A percentile compares a stretch with the other conserved stretches of the same genome.
phyloP scores from a whole-genome alignment of 345 rosid genomes.

The Aethionema arabicum region DNA sequence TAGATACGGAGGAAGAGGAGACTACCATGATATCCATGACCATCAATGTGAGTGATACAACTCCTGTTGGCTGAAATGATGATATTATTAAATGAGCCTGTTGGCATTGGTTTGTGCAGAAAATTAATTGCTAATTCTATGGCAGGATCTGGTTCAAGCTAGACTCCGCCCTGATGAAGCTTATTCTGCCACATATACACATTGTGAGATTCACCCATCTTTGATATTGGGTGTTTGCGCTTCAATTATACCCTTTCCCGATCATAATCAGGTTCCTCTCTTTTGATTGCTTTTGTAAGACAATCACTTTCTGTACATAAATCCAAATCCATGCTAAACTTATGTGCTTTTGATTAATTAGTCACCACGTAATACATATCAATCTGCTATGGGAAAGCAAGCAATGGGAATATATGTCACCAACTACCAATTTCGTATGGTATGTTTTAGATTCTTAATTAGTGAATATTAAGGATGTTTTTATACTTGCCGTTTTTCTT shows the following conservation, averaged over 20 bases:
- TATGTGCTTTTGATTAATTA: slow-evolving; percentile 33
- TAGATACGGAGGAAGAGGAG: slow-evolving; percentile 98
- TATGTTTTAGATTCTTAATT: slow-evolving; percentile 34
- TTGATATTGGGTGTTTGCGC: slow-evolving; percentile 96
- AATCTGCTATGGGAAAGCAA: slow-evolving; percentile 99
- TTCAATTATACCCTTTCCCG: slow-evolving; percentile 98
- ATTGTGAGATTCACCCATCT: slow-evolving; percentile 98
- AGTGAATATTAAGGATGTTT: background rate
- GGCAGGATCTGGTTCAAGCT: slow-evolving; percentile 91
- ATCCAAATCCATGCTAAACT: slow-evolving; percentile 19
- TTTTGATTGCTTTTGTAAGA: slow-evolving; percentile 15
- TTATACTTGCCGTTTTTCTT: background rate
- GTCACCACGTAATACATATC: slow-evolving; percentile 99
- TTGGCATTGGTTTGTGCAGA: slow-evolving; percentile 2
- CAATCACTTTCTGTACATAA: background rate
- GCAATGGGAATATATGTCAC: slow-evolving; percentile 99
- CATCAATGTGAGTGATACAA: slow-evolving; percentile 65
- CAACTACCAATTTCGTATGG: slow-evolving; percentile 97
- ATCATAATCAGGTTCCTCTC: slow-evolving; percentile 87
- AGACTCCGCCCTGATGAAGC: slow-evolving; percentile 75
- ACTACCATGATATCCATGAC: slow-evolving; percentile 99
- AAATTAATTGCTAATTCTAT: slow-evolving; percentile 23
- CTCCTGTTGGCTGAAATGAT: background rate
- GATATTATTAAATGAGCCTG: slow-evolving; percentile 2
- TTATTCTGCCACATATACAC: slow-evolving; percentile 84